These are phyloP conservation scores for Leishmania aethiopica DNA, from an alignment of 208 protist species.

Conservation along the genomic window DNA sequence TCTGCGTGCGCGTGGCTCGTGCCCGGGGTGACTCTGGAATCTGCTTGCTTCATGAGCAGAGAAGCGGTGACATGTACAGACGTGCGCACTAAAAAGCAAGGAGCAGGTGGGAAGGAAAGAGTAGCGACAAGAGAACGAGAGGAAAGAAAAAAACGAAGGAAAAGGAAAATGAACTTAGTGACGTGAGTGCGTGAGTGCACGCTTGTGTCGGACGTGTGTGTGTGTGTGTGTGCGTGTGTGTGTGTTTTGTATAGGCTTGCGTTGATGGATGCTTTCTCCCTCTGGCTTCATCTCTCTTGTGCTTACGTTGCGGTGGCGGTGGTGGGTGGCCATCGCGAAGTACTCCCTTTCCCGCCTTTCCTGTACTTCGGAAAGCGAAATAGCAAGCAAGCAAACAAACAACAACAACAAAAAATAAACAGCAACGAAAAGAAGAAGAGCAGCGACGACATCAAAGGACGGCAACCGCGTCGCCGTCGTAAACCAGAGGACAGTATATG, in stretches of 20 bases:
- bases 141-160: not conserved
- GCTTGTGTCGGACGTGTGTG: not conserved
- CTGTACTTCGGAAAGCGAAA: not conserved
- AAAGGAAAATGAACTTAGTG: not conserved
- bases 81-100: not conserved
- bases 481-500: not conserved
- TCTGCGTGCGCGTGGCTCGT: not conserved
- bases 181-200: not conserved
- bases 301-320: not conserved
- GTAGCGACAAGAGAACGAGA: not conserved
- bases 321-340: not conserved
- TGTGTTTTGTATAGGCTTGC: not conserved
- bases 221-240: not conserved
- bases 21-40: no score
- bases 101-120: not conserved
- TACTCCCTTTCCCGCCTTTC: no score
- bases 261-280: not conserved
- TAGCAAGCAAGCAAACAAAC: not conserved
- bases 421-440: not conserved
- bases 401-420: not conserved
- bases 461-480: not conserved
- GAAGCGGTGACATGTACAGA: not conserved
- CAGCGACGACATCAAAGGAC: not conserved
- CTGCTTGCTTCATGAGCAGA: not conserved
- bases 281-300: not conserved